Evolutionary conservation across 2,329 filamentous ascomycete genomes (phyloP), one percentile per base, ranked within the genome.

Genomic region (Ceratocystis lukuohia): DNA sequence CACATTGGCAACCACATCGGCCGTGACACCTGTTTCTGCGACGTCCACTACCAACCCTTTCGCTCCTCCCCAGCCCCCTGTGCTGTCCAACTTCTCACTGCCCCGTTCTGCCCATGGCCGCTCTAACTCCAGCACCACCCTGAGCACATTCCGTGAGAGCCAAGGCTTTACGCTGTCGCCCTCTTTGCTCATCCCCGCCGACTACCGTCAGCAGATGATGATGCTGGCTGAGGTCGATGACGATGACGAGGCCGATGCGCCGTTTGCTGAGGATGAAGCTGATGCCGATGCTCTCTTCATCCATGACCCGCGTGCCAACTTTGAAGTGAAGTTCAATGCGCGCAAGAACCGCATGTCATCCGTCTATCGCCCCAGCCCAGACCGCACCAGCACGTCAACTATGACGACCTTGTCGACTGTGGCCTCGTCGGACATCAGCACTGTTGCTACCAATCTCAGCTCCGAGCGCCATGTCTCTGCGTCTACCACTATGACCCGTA

Each of bases 91-190:
- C 73, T 83, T 83, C 69, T 83, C 82, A 5, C 74, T 82, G 48
- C 80, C 80, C 0, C 75, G 77, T 22, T 69, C 70, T 12, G 75
- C 77, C 69, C 76, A 78, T 66, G 72, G 73, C 48, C 76, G 77
- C 62, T 76, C 73, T 41, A 74, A 75, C 30, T 83, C 83, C 2
- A 59, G 56, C 56, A 59, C 37, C 56, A 76, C 78, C 15, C 77
- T 78, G 0, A 81, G 79, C 1, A 84, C 78, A 71, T 85, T 83
- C 72, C 80, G 80, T 70, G 84, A 86, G 72, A 80, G 79, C 0
- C 80, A 85, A 66, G 82, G 80, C 15, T 85, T 85, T 71, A 79
- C 77, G 53, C 73, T 86, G 44, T 86, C 84, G 6, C 84, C 84
- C 0, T 82, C 82, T 2, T 76, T 87, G n/a, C 76, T 87, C 62